Conservation (phyloP, 2,329 filamentous ascomycete genomes). For the Thyridium curvatum region DNA sequence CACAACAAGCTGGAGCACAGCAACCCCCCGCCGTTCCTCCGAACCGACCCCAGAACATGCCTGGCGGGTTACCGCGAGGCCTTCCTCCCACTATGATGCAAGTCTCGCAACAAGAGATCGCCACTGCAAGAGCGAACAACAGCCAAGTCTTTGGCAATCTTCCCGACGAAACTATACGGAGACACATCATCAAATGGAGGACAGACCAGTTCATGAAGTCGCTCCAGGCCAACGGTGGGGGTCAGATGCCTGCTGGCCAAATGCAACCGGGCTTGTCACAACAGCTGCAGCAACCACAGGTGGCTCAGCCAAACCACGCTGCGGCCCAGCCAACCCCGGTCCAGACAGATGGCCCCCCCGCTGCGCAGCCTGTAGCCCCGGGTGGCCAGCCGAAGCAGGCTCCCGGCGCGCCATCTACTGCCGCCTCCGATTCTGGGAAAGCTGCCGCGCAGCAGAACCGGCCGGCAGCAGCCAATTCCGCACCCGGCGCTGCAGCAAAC, state of each 20-base stretch:
- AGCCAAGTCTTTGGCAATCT: conserved; percentile 7
- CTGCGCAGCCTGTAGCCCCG: no score
- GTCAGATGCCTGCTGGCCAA: conserved; percentile 1
- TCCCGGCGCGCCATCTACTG: no score
- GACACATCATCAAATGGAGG: conserved; percentile 5
- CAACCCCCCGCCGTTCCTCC: background rate
- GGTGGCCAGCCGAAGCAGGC: no score
- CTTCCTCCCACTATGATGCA: conserved; percentile 7
- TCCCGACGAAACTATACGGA: conserved; percentile 7
- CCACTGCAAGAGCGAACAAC: conserved; percentile 5
- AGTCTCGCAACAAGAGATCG: conserved; percentile 7
- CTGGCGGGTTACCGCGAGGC: background rate
- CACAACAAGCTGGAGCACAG: no score
- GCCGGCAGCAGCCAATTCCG: background rate
- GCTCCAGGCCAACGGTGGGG: background rate
- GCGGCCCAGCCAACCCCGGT: no score
- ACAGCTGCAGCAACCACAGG: conserved; percentile 19
- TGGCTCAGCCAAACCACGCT: no score
- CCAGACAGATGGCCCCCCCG: no score
- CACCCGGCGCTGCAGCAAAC: background rate
- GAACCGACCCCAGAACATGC: background rate
- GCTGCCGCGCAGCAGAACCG: conserved; percentile 4
- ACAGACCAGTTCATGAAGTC: conserved; percentile 8
- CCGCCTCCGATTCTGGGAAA: background rate
- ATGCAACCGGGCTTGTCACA: conserved; percentile 12